These are phyloP conservation scores for Tephrocybe sp. DNA, from an alignment of 768 basidiomycete genomes.

Conservation along the genomic window DNA sequence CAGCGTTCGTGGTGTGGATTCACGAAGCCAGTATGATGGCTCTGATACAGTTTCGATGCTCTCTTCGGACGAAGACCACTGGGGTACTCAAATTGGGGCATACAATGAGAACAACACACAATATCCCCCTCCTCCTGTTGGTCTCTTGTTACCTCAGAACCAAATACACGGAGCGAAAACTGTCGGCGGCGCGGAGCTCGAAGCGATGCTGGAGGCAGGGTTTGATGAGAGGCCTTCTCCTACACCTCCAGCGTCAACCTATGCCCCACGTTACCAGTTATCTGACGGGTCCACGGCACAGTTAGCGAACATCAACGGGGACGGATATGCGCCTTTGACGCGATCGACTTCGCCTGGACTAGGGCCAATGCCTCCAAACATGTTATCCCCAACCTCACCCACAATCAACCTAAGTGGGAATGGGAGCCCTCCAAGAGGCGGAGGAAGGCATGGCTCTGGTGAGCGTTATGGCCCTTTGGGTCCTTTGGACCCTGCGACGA, in stretches of 20 bases:
- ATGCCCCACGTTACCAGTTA: conserved; percentile 61
- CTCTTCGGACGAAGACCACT: conserved; percentile 93
- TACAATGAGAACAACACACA: conserved; percentile 85
- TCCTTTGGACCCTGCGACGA: conserved; percentile 60
- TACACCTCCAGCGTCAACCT: conserved; percentile 45
- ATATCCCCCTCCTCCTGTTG: conserved; percentile 86
- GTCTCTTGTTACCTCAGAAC: conserved; percentile 47
- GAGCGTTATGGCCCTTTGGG: conserved; percentile 57
- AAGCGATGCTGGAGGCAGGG: conserved; percentile 90
- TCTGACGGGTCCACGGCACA: conserved; percentile 52
- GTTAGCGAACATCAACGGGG: conserved; percentile 39
- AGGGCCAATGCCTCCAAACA: conserved; percentile 27
- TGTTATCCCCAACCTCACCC: conserved; percentile 42
- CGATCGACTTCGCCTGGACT: conserved; percentile 47
- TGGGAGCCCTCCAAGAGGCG: conserved; percentile 16
- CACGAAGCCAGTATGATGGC: conserved; percentile 67
- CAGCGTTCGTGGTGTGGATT: conserved; percentile 47
- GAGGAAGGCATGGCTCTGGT: conserved; percentile 25
- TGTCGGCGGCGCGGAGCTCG: conserved; percentile 75
- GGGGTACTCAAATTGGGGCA: conserved; percentile 92
- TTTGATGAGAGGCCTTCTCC: conserved; percentile 75
- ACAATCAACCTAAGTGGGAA: conserved; percentile 27
- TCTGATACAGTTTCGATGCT: conserved; percentile 80
- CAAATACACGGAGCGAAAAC: conserved; percentile 41
- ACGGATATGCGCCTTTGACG: conserved; percentile 58